phyloP scores from a whole-genome alignment of 108 stramenopile species.

The Fragilariopsis cylindrus region DNA sequence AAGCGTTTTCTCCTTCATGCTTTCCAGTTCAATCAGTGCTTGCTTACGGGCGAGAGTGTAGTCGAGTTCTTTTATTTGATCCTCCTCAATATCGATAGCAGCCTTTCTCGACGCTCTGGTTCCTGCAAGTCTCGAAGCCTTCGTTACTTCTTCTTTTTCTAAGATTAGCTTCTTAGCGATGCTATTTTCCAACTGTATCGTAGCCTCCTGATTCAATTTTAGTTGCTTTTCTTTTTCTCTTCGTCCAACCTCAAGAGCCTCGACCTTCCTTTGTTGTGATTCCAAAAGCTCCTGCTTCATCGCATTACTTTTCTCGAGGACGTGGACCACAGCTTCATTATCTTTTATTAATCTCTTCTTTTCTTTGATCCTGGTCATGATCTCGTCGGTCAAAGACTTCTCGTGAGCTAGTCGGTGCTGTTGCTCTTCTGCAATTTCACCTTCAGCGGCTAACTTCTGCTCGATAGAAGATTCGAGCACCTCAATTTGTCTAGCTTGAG shows the following conservation, averaged over 20 bases:
- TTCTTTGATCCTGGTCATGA: not conserved
- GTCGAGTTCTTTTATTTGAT: constrained; percentile 25
- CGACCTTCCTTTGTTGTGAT: constrained; percentile 27
- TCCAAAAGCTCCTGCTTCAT: constrained; percentile 25
- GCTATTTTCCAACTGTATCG: constrained; percentile 18
- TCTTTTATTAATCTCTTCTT: constrained; percentile 23
- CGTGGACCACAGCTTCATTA: constrained; percentile 11
- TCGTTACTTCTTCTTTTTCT: constrained; percentile 11
- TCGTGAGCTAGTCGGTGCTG: constrained; percentile 1
- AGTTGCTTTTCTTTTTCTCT: constrained; percentile 19
- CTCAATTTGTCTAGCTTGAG: constrained; percentile 12
- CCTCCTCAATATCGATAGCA: constrained; percentile 19
- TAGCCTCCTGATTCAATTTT: constrained; percentile 17
- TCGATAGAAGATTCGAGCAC: not conserved
- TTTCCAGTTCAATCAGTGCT: constrained; percentile 31
- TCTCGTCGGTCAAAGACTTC: constrained; percentile 7
- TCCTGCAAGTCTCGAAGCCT: constrained; percentile 1
- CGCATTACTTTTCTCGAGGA: constrained; percentile 25
- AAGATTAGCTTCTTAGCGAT: constrained; percentile 15
- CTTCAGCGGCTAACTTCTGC: not conserved
- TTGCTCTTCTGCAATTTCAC: not conserved
- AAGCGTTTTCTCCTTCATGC: constrained; percentile 32
- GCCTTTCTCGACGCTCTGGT: constrained; percentile 10
- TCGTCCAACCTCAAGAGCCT: constrained; percentile 10
- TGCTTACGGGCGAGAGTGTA: constrained; percentile 24